Evolutionary conservation across 192 early-diverging fungal genomes (phyloP), one percentile per base, ranked within the genome.

Genomic region (Coemansia erecta): DNA sequence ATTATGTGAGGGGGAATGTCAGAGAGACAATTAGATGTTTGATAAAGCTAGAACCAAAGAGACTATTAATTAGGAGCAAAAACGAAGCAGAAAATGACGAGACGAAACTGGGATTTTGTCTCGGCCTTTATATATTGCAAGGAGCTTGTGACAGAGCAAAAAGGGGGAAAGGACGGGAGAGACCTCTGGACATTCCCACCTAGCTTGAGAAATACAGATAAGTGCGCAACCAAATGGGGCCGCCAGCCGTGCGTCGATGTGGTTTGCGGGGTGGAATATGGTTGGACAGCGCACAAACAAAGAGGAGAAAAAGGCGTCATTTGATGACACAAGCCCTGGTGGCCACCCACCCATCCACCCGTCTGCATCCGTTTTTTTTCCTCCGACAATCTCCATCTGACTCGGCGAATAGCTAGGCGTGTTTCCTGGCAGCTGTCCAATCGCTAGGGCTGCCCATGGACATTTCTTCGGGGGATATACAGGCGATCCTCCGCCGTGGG

Each of bases 291-390:
- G 28, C 28, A 31, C 28, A 31, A 31, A 31, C 28, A 47, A 47
- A 47, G 13, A 21, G 18, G 7, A 47, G 21, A 47, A 21, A 47
- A 47, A 51, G 23, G 49, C 49, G 49, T 51, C 28, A 33, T 33
- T 51, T 51, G 49, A 51, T 51, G 28, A 51, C 49, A 24, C 49
- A 51, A 51, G 49, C 49, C 49, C 49, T 51, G 24, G 9, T 28
- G 49, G 24, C 28, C 28, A 51, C 49, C 23, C 47, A 17, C 15
- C 47, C 47, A 49, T 49, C 22, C 22, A 49, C 10, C 22, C 47
- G 18, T 4, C n/a, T 49, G n/a, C 22, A 22, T 48, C 18, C 8
- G 13, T 46, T 46, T 44, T 44, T 44, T 44, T 44, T 44, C 42
- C n/a, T 15, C 28, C 49, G 49, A 51, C 28, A 51, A 51, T 51